Evolutionary conservation across 257 asterid genomes (phyloP), one percentile per base, ranked within the genome.

Genomic region (Solanum ossicruentum): DNA sequence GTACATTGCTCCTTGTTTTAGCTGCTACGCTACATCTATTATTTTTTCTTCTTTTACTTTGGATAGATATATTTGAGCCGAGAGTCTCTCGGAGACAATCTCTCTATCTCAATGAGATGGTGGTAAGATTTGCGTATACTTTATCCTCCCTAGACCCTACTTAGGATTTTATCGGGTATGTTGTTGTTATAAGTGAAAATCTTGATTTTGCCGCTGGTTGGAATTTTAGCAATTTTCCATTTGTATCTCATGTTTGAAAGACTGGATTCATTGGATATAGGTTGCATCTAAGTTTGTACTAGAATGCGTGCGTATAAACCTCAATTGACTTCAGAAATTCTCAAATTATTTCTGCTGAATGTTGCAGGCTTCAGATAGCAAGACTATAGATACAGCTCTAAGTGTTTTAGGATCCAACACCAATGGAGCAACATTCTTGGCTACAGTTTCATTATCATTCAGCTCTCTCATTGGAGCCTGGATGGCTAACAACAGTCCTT

Each of bases 391-490:
- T 26, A 47, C 8, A 72, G 89, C 84, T 51, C 88, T 86, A 88
- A 87, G 78, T 15, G 87, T 89, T 86, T 88, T 15, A 16, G 83
- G 23, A 78, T 52, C 49, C 2, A 52, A 78, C 7, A 78, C 26
- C 65, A 78, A 7, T 52, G 91, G 91, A 61, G 90, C 94, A 6
- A 87, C 89, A 84, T 91, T 91, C 23, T 82, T 91, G 3, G 90
- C 91, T 13, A 88, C 94, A 10, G 87, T 89, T 85, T 88, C 90
- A 79, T 92, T 91, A 8, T 87, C 85, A 21, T 84, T 92, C 52
- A 84, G 90, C 89, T 91, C 94, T 36, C 49, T 92, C 41, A 87
- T 91, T 1, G 93, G 94, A 26, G 94, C 92, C 0, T 92, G 90
- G 94, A 88, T 91, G 41, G 90, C 94, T 80, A 89, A 88, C 84